phyloP scores from a whole-genome alignment of 2,329 filamentous ascomycete genomes.

The Venturia pyrina region DNA sequence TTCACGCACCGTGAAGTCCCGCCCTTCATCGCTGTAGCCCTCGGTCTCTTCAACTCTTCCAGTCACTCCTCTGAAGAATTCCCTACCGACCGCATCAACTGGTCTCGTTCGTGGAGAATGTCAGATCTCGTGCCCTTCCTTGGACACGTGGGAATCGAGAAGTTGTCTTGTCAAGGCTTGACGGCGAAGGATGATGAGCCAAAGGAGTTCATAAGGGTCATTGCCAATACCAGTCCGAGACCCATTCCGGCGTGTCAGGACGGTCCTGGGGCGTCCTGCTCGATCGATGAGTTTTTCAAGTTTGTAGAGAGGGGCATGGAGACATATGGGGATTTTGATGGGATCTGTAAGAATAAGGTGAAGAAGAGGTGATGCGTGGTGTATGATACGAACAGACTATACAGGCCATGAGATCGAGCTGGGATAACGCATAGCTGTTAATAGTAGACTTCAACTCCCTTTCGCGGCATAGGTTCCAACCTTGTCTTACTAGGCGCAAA shows the following conservation, averaged over 20 bases:
- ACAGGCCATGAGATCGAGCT: no score
- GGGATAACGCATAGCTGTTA: no score
- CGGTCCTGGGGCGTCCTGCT: slow-evolving; percentile 15
- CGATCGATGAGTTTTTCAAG: slow-evolving; percentile 13
- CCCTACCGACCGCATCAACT: slow-evolving; percentile 16
- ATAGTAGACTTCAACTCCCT: no score
- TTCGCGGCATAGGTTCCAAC: no score
- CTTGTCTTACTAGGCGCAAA: no score
- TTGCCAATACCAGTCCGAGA: slow-evolving; percentile 14
- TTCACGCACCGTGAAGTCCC: slow-evolving; percentile 17
- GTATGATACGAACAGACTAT: no score
- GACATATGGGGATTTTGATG: slow-evolving; percentile 14
- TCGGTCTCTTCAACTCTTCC: slow-evolving; percentile 16
- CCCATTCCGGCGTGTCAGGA: slow-evolving; percentile 15
- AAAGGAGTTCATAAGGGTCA: slow-evolving; percentile 14
- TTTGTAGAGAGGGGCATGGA: slow-evolving; percentile 13
- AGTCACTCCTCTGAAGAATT: slow-evolving; percentile 14
- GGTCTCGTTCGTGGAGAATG: slow-evolving; percentile 15
- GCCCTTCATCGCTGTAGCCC: slow-evolving; percentile 15
- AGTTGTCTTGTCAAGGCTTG: slow-evolving; percentile 12
- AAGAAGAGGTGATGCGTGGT: not conserved
- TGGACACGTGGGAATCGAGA: slow-evolving; percentile 16
- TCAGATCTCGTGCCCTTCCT: slow-evolving; percentile 16
- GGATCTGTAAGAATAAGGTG: slow-evolving; percentile 13
- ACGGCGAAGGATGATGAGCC: slow-evolving; percentile 6